Percentiles rank a stretch among this genome's conserved stretches.
phyloP scores from a whole-genome alignment of 768 basidiomycete genomes.

The Boletus fagicola region DNA sequence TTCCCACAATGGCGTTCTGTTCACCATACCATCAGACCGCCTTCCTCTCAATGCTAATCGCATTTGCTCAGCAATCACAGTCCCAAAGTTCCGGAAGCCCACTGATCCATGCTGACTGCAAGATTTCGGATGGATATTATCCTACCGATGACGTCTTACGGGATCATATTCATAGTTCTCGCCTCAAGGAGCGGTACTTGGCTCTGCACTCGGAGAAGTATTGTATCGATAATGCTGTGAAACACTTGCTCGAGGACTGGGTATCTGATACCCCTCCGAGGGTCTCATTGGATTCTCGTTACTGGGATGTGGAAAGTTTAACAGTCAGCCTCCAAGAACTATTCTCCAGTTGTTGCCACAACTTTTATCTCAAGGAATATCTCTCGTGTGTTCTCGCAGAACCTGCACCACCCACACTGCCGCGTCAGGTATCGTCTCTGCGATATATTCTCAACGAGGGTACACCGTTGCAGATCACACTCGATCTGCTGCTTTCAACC shows the following conservation, averaged over 20 bases:
- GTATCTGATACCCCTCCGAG: slow-evolving; percentile 2
- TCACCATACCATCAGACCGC: slow-evolving; percentile 4
- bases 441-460: neutral
- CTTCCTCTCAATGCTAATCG: slow-evolving; percentile 30
- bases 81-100: neutral
- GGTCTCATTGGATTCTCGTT: neutral
- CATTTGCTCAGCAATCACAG: slow-evolving; percentile 21
- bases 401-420: neutral
- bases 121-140: slow-evolving; percentile 11
- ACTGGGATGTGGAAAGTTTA: neutral
- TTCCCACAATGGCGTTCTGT: slow-evolving; percentile 20
- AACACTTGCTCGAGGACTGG: slow-evolving; percentile 11
- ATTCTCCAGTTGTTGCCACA: slow-evolving; percentile 8
- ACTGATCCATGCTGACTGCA: slow-evolving; percentile 3
- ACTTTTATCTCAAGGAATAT: neutral
- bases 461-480: neutral
- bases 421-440: neutral
- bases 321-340: neutral
- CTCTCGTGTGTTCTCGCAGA: neutral
- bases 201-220: neutral
- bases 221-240: neutral
- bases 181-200: neutral
- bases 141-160: neutral
- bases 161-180: neutral
- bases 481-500: too few relatives aligned